Evolutionary conservation across 2,329 filamentous ascomycete species (phyloP), one percentile per base, ranked within the genome.

Genomic region (Alternaria arborescens): DNA sequence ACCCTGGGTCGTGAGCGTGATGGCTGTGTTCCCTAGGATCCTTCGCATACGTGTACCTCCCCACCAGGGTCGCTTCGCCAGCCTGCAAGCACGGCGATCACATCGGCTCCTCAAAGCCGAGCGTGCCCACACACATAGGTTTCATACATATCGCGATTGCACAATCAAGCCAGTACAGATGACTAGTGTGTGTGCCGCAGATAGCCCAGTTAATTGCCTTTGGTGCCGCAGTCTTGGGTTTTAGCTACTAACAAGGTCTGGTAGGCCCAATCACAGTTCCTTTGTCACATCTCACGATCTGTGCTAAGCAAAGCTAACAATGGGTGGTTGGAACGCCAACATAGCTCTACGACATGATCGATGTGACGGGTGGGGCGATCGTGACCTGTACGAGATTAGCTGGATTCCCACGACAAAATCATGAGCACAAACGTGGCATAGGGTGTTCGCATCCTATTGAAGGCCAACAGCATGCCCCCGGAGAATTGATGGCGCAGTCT

Each of bases 81-180:
- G 30, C 40, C 48, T 51, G 38, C 43, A 43, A 12, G 8, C n/a
- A 18, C 28, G 52, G 26, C 56, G 56, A 62, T 60, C 51, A 42
- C 14, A 6, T 11, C 60, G 60, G 60, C 60, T 55, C 60, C 52
- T 52, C 60, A 60, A 55, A 43, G 51, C 60, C 60, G 56, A 60
- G 20, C 40, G 20, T 28, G 46, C 32, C 38, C 12, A 50, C 50
- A 7, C 20, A 11, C 32, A 34, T 26, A 50, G 30, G 41, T 41
- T 41, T 48, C 48, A 43, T 44, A 41, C 50, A 48, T 42, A 48
- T 46, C 55, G 28, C 51, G 24, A 56, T 46, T 41, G 41, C 40
- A 60, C 53, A 55, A 36, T 30, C 36, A 28, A 32, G 26, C 32
- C 38, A 41, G 41, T 14, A 36, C 26, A 38, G 18, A 26, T 26